Base-by-base conservation (phyloP, 192 early-diverging fungal genomes). In the Spizellomyces punctatus region DNA sequence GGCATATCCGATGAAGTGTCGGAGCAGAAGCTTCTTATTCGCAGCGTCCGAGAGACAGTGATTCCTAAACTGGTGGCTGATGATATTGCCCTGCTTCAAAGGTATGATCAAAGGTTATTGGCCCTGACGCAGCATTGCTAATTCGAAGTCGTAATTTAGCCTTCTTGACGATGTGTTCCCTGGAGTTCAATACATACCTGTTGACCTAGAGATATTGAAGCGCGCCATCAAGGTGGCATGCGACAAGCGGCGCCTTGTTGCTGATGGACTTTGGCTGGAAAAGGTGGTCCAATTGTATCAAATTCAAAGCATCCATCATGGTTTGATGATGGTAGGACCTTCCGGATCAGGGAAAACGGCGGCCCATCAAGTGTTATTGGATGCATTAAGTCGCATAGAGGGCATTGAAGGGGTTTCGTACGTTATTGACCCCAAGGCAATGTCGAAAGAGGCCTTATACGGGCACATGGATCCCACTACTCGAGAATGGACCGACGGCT, bases 241-340 rank as follows among this genome's bases (percentile, higher is more conserved):
- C 71, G 62, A 77, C 44, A 85, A 92, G 67, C 87, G 89, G 43
- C 82, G 87, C 65, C 78, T 94, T 45, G 93, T 94, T 17, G 76
- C 82, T 41, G 93, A 91, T 46, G 88, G 89, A 27, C 80, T 83
- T 54, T 99, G 95, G 96, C 72, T 98, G 77, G 96, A 95, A 47
- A 99, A 99, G 82, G 93, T 97, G 9, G 83, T 98, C 67, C 98
- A 99, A 83, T 85, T 99, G 52, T 94, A 98, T 76, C 95, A 98
- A 76, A 98, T 99, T 70, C 98, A 98, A 79, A 88, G 91, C 63
- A 94, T 99, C 64, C 94, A 98, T 81, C 98, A 99, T 79, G 98
- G 98, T 64, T 72, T 99, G 66, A 99, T 99, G 97, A 92, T 99
- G 94, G 96, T 99, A 3, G 98, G 98, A 45, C 94, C 94, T 10